Percentiles rank a stretch among this genome's conserved stretches.
These are phyloP conservation scores for Boletus subparvulus DNA, from an alignment of 768 basidiomycete species.

Conservation along the genomic window DNA sequence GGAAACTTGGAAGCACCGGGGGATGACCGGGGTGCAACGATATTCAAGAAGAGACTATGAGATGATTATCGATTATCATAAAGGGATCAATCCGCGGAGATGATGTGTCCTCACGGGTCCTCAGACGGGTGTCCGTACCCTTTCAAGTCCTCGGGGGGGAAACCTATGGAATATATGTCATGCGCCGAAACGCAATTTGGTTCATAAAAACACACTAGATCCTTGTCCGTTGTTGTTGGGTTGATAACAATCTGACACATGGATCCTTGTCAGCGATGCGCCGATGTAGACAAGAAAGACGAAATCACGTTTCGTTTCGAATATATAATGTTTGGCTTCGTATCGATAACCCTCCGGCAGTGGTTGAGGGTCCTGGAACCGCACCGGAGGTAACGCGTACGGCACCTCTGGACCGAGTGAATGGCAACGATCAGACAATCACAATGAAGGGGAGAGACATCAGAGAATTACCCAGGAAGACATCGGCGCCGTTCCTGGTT, in stretches of 20 bases:
- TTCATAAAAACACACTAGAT: conserved; percentile 34
- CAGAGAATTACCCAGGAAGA: conserved; percentile 54
- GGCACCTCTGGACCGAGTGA: conserved; percentile 53
- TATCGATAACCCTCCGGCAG: conserved; percentile 58
- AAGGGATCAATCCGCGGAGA: neutral
- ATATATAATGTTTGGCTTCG: conserved; percentile 55
- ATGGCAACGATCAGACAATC: neutral
- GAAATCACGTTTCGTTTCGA: conserved; percentile 53
- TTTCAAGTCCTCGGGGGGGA: conserved; percentile 55
- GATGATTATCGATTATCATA: neutral
- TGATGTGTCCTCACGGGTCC: conserved; percentile 48
- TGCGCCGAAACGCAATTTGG: neutral
- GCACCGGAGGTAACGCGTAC: conserved; percentile 61
- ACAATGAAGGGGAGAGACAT: neutral
- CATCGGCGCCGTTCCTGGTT: conserved; percentile 56
- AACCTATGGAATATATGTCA: conserved; percentile 32
- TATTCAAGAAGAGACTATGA: conserved; percentile 60
- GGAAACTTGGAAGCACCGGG: conserved; percentile 48
- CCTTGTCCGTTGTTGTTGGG: conserved; percentile 64
- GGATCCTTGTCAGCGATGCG: neutral
- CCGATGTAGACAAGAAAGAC: neutral
- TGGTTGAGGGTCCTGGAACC: conserved; percentile 64
- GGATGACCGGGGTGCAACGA: conserved; percentile 51
- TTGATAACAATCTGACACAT: conserved; percentile 52
- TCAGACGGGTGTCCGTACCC: conserved; percentile 68